Evolutionary conservation across 2,329 filamentous ascomycete species (phyloP).

Genomic region (Penicillium sp.): DNA sequence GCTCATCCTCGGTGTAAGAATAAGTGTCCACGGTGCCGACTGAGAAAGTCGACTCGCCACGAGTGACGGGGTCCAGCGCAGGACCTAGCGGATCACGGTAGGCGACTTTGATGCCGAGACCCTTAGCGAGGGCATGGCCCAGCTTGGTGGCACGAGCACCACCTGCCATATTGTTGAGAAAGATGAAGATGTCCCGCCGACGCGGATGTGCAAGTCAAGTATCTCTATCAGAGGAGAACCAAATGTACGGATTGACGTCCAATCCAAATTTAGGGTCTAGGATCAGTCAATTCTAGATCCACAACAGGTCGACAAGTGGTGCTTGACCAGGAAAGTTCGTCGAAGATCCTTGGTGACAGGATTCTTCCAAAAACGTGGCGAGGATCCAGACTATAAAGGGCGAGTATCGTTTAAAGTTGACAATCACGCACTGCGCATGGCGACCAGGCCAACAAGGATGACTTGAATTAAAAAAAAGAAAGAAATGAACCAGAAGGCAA

Average conservation of each 20-base stretch:
- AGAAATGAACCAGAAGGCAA: conserved; percentile 17
- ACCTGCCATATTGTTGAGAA: conserved; percentile 35
- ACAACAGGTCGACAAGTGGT: background rate
- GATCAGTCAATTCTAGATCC: background rate
- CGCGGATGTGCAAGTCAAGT: background rate
- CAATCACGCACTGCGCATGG: conserved; percentile 23
- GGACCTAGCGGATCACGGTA: conserved; percentile 61
- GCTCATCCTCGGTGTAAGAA: conserved; percentile 80
- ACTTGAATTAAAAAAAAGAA: background rate
- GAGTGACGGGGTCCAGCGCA: conserved; percentile 64
- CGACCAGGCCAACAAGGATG: conserved; percentile 11
- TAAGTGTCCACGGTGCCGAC: conserved; percentile 74
- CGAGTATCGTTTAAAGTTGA: conserved; percentile 5
- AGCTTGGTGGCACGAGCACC: conserved; percentile 56
- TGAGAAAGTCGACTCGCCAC: conserved; percentile 80
- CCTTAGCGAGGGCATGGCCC: conserved; percentile 75
- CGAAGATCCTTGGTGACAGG: conserved; percentile 9
- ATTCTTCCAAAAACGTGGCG: conserved; percentile 15
- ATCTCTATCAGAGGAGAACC: background rate
- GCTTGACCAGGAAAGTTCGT: background rate
- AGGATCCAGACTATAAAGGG: conserved; percentile 23
- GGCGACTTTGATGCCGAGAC: conserved; percentile 79
- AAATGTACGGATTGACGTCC: background rate
- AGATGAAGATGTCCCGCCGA: background rate
- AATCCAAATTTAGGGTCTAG: background rate